phyloP scores from a whole-genome alignment of 148 eudicot species.

The Arctostaphylos glauca region DNA sequence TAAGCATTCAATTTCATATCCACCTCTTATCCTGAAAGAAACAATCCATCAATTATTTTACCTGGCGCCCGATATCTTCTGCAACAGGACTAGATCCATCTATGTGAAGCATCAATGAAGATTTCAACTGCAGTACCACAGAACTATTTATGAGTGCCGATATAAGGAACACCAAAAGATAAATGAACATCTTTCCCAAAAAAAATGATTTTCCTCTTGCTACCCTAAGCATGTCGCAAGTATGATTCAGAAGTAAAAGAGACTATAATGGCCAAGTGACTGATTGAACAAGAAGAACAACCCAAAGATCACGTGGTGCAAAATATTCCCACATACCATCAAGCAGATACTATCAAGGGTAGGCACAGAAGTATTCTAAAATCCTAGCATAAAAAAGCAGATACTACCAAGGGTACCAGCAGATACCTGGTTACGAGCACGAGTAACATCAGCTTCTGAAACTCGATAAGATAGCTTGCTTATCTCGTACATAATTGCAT shows the following conservation, averaged over 20 bases:
- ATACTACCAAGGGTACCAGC: conserved; percentile 3
- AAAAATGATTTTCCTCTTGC: neutral
- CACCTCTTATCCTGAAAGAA: neutral
- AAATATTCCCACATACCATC: neutral
- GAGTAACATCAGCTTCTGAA: conserved; percentile 74
- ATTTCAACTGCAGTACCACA: conserved; percentile 59
- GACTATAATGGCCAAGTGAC: neutral
- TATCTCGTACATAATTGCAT: conserved; percentile 68
- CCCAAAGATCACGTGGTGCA: neutral
- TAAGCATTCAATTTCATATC: neutral
- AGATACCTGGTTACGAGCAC: conserved; percentile 81
- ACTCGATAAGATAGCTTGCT: conserved; percentile 76
- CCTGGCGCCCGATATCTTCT: conserved; percentile 98
- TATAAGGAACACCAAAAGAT: neutral
- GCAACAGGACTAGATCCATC: conserved; percentile 93
- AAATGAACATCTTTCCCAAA: neutral
- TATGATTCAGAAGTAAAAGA: neutral
- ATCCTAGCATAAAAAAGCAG: neutral
- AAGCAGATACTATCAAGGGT: conserved; percentile 8
- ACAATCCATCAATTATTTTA: conserved; percentile 17
- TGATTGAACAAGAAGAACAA: neutral
- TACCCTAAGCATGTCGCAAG: neutral
- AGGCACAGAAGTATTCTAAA: neutral
- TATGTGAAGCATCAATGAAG: conserved; percentile 78
- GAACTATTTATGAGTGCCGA: neutral